phyloP scores from a whole-genome alignment of 805 yeast species.

The Yamadazyma tumulicola region DNA sequence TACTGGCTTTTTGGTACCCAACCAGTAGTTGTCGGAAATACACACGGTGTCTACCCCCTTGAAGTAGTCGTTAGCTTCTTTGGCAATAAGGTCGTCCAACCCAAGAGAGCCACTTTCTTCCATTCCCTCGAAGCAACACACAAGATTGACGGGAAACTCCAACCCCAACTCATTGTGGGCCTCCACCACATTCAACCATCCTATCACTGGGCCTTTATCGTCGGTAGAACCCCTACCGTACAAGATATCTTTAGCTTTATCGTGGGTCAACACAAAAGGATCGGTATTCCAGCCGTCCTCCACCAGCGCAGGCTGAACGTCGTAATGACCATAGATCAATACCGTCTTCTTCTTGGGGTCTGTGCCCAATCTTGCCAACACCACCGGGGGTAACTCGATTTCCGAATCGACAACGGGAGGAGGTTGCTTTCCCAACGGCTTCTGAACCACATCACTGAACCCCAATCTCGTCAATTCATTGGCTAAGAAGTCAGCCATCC shows the following conservation, averaged over 20 bases:
- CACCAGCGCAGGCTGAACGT: conserved; percentile 90
- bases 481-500: conserved; percentile 81
- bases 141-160: conserved; percentile 90
- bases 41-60: conserved; percentile 90
- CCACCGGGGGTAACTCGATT: conserved; percentile 86
- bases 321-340: conserved; percentile 94
- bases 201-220: conserved; percentile 97
- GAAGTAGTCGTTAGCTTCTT: conserved; percentile 78
- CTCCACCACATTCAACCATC: conserved; percentile 91
- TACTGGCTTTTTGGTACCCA: conserved; percentile 95
- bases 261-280: conserved; percentile 70
- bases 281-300: conserved; percentile 97
- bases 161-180: conserved; percentile 83
- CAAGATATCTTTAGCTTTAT: conserved; percentile 61
- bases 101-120: conserved; percentile 97
- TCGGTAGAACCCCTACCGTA: conserved; percentile 95
- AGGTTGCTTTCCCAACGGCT: conserved; percentile 84
- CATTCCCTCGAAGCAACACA: conserved; percentile 97
- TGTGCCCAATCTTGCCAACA: conserved; percentile 81
- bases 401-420: conserved; percentile 73
- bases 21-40: conserved; percentile 97
- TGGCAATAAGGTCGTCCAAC: conserved; percentile 74
- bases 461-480: conserved; percentile 69
- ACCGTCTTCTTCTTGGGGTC: conserved; percentile 85
- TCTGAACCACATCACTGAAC: conserved; percentile 76